These are phyloP conservation scores for Candida sojae DNA, from an alignment of 1,139 yeast species.

Conservation along the genomic window DNA sequence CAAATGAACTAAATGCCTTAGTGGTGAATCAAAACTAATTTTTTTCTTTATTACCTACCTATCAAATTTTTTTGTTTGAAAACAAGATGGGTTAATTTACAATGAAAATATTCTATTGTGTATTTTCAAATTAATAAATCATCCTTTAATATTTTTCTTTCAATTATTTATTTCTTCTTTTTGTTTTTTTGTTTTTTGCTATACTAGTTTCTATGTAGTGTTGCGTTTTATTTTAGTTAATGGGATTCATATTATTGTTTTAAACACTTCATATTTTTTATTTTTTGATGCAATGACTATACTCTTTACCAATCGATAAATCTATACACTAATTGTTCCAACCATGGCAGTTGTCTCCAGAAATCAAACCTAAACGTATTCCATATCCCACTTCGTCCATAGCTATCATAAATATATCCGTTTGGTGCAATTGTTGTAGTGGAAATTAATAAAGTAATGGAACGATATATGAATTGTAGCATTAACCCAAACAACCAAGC, in stretches of 20 bases:
- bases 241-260: conserved; percentile 6
- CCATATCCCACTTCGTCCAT: conserved; percentile 11
- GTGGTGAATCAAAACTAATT: neutral
- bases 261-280: conserved; percentile 1
- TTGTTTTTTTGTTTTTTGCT: neutral
- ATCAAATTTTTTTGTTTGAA: conserved; percentile 2
- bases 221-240: neutral
- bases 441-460: conserved; percentile 7
- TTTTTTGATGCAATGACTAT: conserved; percentile 8
- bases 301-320: conserved; percentile 10
- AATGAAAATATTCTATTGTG: neutral
- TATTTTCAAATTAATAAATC: conserved; percentile 4
- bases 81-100: conserved; percentile 6
- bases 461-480: conserved; percentile 11
- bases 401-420: conserved; percentile 25
- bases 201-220: neutral
- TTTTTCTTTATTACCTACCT: neutral
- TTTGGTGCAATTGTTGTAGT: neutral
- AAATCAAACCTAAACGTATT: conserved; percentile 2
- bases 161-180: neutral
- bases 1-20: conserved; percentile 74
- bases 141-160: neutral
- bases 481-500: conserved; percentile 16
- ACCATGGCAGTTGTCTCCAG: conserved; percentile 10
- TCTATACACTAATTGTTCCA: conserved; percentile 11